These are phyloP conservation scores for Phaeophleospora eucalypticola DNA, from an alignment of 2,329 filamentous ascomycete species.

Conservation along the genomic window DNA sequence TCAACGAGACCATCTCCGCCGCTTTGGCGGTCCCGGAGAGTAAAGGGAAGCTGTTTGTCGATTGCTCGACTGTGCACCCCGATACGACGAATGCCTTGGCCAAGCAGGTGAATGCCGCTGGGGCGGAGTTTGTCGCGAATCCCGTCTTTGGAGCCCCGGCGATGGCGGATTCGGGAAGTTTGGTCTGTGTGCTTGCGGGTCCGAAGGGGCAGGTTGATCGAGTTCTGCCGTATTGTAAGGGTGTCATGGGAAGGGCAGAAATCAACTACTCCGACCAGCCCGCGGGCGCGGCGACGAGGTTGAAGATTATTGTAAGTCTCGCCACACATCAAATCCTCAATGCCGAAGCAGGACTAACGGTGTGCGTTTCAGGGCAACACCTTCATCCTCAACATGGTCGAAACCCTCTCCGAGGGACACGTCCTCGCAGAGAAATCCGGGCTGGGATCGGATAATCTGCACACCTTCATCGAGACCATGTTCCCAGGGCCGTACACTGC, in stretches of 20 bases:
- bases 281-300: constrained; percentile 62
- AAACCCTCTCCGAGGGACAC: constrained; percentile 73
- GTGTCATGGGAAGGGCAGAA: constrained; percentile 64
- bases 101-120: constrained; percentile 52
- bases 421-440: constrained; percentile 77
- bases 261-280: constrained; percentile 69
- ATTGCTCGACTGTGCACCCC: constrained; percentile 84
- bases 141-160: constrained; percentile 70
- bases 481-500: constrained; percentile 71
- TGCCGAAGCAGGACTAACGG: too few species aligned
- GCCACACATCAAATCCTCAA: too few species aligned
- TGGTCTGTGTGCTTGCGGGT: constrained; percentile 71
- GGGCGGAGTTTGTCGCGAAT: constrained; percentile 70
- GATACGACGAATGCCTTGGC: constrained; percentile 69
- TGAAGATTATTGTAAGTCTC: constrained; percentile 81
- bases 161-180: constrained; percentile 65
- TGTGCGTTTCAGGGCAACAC: too few species aligned
- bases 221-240: constrained; percentile 66
- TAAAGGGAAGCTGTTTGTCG: constrained; percentile 79
- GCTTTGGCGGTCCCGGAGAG: constrained; percentile 53
- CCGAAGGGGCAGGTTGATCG: constrained; percentile 56
- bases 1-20: constrained; percentile 57
- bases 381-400: constrained; percentile 78
- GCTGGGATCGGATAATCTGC: constrained; percentile 64
- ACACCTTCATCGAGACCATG: constrained; percentile 67